Conservation (phyloP, 306 rosid genomes). For the Pyrus betulifolia region DNA sequence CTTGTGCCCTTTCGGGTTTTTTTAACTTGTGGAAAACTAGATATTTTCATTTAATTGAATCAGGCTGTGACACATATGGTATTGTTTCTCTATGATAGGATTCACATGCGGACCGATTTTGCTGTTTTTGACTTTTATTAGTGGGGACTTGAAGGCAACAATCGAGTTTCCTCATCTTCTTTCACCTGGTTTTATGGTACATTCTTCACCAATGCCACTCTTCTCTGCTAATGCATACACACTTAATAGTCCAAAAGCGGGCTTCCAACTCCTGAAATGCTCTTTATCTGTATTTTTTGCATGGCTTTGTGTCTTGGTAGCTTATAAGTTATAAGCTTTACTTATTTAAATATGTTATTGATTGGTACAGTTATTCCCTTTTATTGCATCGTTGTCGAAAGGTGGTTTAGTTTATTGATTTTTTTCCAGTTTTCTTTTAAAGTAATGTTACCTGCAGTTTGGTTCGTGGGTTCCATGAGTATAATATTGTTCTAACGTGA, state of each 20-base stretch:
- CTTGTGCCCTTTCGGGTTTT: conserved; percentile 4
- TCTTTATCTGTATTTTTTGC: neutral
- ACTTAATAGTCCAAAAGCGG: neutral
- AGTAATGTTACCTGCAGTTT: neutral
- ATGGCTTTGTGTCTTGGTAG: neutral
- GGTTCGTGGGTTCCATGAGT: neutral
- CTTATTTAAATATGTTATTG: neutral
- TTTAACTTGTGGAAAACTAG: neutral
- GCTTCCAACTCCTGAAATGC: neutral
- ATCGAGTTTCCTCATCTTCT: conserved; percentile 57
- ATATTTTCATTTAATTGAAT: neutral
- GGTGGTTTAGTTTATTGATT: neutral
- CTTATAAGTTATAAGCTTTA: neutral
- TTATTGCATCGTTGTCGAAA: neutral
- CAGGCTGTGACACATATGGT: conserved; percentile 3
- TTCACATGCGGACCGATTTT: conserved; percentile 68
- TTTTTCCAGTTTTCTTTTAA: neutral
- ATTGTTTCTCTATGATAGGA: conserved; percentile 36
- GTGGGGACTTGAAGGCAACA: conserved; percentile 71
- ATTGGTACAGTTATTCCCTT: neutral
- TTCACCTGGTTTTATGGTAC: conserved; percentile 82
- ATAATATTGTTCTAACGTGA: neutral
- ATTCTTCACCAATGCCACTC: conserved; percentile 11
- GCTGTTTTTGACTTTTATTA: conserved; percentile 64
- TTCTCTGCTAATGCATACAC: neutral